A percentile compares a stretch with the other conserved stretches of the same genome.
Evolutionary conservation across 2,329 filamentous ascomycete genomes (phyloP).

Genomic region (Acephala macrosclerotiorum): DNA sequence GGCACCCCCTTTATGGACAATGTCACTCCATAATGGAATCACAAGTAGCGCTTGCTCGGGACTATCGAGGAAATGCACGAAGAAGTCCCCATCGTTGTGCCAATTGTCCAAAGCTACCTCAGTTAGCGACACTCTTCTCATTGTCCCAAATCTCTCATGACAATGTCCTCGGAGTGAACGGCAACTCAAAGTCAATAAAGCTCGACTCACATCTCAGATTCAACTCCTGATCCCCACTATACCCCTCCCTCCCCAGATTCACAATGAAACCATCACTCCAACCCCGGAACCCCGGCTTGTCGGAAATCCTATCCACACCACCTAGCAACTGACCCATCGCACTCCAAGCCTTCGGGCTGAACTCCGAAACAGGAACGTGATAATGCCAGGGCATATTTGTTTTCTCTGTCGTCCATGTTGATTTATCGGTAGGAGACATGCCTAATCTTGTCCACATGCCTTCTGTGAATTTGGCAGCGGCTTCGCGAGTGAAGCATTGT

Average conservation of each 20-base stretch:
- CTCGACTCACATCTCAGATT: conserved; percentile 47
- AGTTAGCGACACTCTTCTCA: not conserved
- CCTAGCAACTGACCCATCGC: conserved; percentile 73
- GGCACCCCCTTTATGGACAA: conserved; percentile 65
- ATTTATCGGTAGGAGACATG: conserved; percentile 67
- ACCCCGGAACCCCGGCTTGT: conserved; percentile 49
- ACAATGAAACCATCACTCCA: conserved; percentile 76
- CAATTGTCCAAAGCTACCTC: conserved; percentile 41
- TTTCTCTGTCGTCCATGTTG: conserved; percentile 68
- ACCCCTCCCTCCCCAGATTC: conserved; percentile 66
- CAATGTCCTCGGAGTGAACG: no score
- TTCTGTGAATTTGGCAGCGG: conserved; percentile 55
- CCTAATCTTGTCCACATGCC: conserved; percentile 70
- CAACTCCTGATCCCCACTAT: conserved; percentile 55
- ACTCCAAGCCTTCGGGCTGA: conserved; percentile 71
- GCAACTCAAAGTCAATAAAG: no score
- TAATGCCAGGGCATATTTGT: conserved; percentile 70
- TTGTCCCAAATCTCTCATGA: not conserved
- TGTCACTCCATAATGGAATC: conserved; percentile 72
- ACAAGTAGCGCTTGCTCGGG: conserved; percentile 74
- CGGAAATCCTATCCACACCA: conserved; percentile 61
- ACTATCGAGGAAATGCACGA: conserved; percentile 75
- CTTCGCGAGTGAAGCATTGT: conserved; percentile 57
- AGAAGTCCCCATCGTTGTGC: conserved; percentile 78
- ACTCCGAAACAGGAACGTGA: conserved; percentile 58